Conservation (phyloP, 2,329 filamentous ascomycete species). For the Corynespora cassiicola region DNA sequence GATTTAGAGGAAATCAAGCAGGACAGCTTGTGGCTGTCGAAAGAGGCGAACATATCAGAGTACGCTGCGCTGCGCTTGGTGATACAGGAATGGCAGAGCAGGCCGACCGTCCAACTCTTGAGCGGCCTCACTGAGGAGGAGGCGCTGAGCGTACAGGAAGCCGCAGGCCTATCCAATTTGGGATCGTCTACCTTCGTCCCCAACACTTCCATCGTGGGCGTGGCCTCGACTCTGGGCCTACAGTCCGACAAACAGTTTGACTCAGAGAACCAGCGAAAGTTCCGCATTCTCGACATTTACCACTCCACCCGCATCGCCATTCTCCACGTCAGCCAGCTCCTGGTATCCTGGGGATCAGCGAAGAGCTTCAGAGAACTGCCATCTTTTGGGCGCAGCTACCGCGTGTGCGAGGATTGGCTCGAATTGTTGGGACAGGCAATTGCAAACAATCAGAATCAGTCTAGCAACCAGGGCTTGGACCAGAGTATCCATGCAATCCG, state of each 20-base stretch:
- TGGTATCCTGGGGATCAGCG: slow-evolving; percentile 41
- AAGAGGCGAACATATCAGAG: slow-evolving; percentile 78
- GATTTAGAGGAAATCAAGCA: slow-evolving; percentile 81
- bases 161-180: slow-evolving; percentile 70
- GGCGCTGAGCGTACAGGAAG: slow-evolving; percentile 75
- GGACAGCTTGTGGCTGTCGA: slow-evolving; percentile 86
- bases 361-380: slow-evolving; percentile 32
- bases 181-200: slow-evolving; percentile 57
- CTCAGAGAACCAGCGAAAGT: slow-evolving; percentile 66
- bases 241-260: slow-evolving; percentile 60
- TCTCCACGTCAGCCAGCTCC: slow-evolving; percentile 43
- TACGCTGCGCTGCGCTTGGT: slow-evolving; percentile 80
- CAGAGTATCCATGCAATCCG: slow-evolving; percentile 57
- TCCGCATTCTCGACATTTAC: slow-evolving; percentile 74
- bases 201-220: slow-evolving; percentile 51
- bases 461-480: slow-evolving; percentile 29
- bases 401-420: slow-evolving; percentile 38
- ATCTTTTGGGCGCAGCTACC: slow-evolving; percentile 36
- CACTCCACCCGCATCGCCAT: slow-evolving; percentile 71
- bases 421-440: slow-evolving; percentile 39
- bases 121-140: slow-evolving; percentile 79
- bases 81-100: slow-evolving; percentile 82
- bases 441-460: slow-evolving; percentile 40
- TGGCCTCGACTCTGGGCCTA: slow-evolving; percentile 22
- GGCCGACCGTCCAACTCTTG: slow-evolving; percentile 74